Base-by-base conservation (phyloP, 805 yeast species). In the Blastobotrys attinorum region DNA sequence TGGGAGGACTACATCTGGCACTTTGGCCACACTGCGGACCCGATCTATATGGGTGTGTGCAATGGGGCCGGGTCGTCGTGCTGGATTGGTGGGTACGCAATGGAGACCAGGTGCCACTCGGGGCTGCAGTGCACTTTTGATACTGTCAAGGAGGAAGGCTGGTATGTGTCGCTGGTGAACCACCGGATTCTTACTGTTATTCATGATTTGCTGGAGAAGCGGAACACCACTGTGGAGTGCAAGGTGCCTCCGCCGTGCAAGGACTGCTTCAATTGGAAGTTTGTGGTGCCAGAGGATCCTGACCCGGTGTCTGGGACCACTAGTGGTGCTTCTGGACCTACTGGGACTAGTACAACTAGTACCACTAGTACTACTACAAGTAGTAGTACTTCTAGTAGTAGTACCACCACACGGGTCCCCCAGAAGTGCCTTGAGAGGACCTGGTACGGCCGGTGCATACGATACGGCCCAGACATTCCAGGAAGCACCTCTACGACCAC, bases 21-120 rank as follows among this genome's bases (percentile, higher is more conserved):
- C 60, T 67, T 92, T 58, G 98, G 98, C 2, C 90, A 92, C 60
- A 92, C 92, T 1, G 97, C 96, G 0, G 98, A 92, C 60, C 98
- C 98, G 1, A 85, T 92, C 1, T 92, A 72, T 57, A 83, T 89
- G 90, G 98, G 98, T 0, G 89, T 87, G 6, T 92, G 98, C 61
- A 88, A 84, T 57, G 98, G 98, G 7, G 94, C 92, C 0, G 78
- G 90, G 3, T 81, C 94, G 0, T 64, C 89, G 1, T 92, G 98
- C 62, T 80, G 90, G 47, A 71, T 86, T 6, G 96, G 85, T 1
- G 98, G 98, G 0, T 92, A 87, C 62, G 98, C 97, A 8, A 81
- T 92, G 96, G 98, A 92, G 57, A 81, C 96, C 0, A 81, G 81
- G 37, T 92, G 98, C 60, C 98, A 92, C 61, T 75, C 95, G 0